Base-by-base conservation (phyloP, 2,329 filamentous ascomycete species). In the Aspergillus neotritici region DNA sequence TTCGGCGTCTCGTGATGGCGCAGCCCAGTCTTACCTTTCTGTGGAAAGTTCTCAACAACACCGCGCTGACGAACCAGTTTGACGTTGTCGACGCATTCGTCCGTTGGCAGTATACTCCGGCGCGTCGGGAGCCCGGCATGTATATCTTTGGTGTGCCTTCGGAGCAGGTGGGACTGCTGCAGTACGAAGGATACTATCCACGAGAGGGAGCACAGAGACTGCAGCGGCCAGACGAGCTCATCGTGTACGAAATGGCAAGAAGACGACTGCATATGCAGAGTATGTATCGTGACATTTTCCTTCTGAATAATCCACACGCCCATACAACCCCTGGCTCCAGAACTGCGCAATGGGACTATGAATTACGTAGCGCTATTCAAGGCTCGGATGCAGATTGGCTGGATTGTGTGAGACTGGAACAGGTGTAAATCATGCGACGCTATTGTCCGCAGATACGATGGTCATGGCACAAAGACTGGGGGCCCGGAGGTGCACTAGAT, bases 1-100 rank as follows among this genome's bases (percentile, higher is more conserved):
- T 84, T 39, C 66, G 78, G 31, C 69, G 78, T 28, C 64, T 84
- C 21, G 68, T 87, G 44, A 62, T 87, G 33, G 79, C 77, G 11
- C 80, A 85, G 54, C 71, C 70, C 16, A 70, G 64, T 61, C 63
- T 85, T 13, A 73, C 68, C 5, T 64, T 71, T n/a, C 67, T 87
- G 4, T 82, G 76, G 70, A 67, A 77, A 34, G 66, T 84, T 2
- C 67, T 93, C 25, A 73, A 77, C 37, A 70, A 78, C 32, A 75
- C 76, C 47, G 68, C 65, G n/a, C 76, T 76, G 57, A 67, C 68
- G 11, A 70, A 63, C 4, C 51, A 69, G 1, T 40, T 69, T 2
- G 80, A 86, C 34, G 56, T 81, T 3, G 40, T 83, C n/a, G 64
- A 72, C 40, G 71, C 80, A 48, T 79, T 75, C 56, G 63, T 83